Conservation (phyloP, 495 filamentous ascomycete genomes). For the Evernia prunastri region DNA sequence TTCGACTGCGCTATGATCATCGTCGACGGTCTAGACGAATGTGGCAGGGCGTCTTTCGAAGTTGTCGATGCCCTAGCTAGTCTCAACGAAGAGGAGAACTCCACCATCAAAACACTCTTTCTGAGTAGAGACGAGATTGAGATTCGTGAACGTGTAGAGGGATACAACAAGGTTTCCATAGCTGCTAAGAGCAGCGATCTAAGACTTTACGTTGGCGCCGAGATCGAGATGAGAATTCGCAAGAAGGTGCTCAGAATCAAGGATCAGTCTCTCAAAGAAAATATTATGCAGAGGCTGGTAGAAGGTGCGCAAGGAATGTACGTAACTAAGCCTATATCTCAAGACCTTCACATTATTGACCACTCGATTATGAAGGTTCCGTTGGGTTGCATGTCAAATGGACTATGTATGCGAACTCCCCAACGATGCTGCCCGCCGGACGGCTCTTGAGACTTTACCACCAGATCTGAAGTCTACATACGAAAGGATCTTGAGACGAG, state of each 20-base stretch:
- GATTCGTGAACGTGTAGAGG: conserved; percentile 20
- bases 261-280: conserved; percentile 27
- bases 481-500: conserved; percentile 32
- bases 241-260: conserved; percentile 23
- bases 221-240: conserved; percentile 30
- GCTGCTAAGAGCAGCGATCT: conserved; percentile 33
- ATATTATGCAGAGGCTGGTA: conserved; percentile 31
- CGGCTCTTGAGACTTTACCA: conserved; percentile 31
- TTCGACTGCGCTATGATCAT: conserved; percentile 28
- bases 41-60: conserved; percentile 3
- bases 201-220: conserved; percentile 31
- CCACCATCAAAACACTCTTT: conserved; percentile 23
- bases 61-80: conserved; percentile 23
- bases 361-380: too few relatives aligned
- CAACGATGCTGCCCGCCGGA: conserved; percentile 29
- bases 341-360: too few relatives aligned
- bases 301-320: conserved; percentile 31
- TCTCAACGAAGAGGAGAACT: conserved; percentile 12
- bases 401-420: conserved; percentile 33
- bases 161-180: conserved; percentile 28
- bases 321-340: too few relatives aligned
- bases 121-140: conserved; percentile 30
- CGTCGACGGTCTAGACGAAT: conserved; percentile 36
- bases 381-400: conserved; percentile 38
- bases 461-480: conserved; percentile 32